These are phyloP conservation scores for Sordariomycetes sp. DNA, from an alignment of 2,329 filamentous ascomycete genomes.

Conservation along the genomic window DNA sequence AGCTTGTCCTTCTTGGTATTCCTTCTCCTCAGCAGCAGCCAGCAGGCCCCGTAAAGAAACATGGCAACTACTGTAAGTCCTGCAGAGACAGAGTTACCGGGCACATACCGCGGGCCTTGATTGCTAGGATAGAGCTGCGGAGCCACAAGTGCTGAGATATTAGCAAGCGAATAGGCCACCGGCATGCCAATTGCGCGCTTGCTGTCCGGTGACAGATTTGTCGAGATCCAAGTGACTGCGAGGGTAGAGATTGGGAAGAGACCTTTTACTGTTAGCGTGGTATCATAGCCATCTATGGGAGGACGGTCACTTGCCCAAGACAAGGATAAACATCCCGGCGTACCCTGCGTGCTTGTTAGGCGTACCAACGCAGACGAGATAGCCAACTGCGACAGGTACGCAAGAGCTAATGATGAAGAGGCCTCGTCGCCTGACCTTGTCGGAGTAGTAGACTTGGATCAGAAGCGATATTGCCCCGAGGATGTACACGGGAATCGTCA, in stretches of 20 bases:
- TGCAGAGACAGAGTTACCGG: constrained; percentile 17
- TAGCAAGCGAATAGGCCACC: constrained; percentile 35
- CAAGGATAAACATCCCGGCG: constrained; percentile 13
- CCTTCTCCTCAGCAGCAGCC: constrained; percentile 14
- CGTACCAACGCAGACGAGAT: constrained; percentile 15
- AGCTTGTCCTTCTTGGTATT: constrained; percentile 16
- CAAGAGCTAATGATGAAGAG: constrained; percentile 9
- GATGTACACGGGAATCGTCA: constrained; percentile 24
- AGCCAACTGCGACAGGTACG: constrained; percentile 16
- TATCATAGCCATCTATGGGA: neutral
- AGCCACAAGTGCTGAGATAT: constrained; percentile 36
- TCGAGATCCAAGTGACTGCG: constrained; percentile 33
- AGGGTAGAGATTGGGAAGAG: constrained; percentile 15
- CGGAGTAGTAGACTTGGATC: constrained; percentile 8
- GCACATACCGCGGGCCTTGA: constrained; percentile 13
- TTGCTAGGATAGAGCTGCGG: constrained; percentile 30
- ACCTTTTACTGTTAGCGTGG: neutral
- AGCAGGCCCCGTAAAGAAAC: constrained; percentile 12
- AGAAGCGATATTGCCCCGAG: constrained; percentile 12
- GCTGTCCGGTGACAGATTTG: constrained; percentile 36
- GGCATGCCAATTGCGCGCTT: constrained; percentile 36
- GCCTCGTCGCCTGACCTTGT: constrained; percentile 14
- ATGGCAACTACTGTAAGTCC: constrained; percentile 16
- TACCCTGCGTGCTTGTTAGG: constrained; percentile 13
- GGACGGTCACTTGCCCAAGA: constrained; percentile 5